phyloP scores from a whole-genome alignment of 768 basidiomycete genomes.

The Punctularia strigosozonata region DNA sequence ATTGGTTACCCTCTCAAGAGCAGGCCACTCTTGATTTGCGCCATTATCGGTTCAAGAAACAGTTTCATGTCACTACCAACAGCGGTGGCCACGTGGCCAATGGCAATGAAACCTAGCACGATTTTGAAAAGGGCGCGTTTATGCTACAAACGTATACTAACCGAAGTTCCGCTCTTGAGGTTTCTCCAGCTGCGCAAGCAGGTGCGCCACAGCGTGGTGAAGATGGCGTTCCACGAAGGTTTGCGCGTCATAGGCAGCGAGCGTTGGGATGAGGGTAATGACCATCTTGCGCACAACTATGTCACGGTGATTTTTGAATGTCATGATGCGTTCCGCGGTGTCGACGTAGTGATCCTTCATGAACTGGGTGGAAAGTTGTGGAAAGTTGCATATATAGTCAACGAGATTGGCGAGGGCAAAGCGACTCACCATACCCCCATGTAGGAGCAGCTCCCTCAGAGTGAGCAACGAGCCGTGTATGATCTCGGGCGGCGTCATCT shows the following conservation, averaged over 20 bases:
- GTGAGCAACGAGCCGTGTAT: constrained; percentile 90
- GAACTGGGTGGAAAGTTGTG: constrained; percentile 36
- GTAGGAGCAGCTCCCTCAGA: constrained; percentile 80
- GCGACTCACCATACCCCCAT: constrained; percentile 80
- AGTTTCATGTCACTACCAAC: constrained; percentile 93
- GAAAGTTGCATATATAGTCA: no score
- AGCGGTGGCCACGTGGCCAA: constrained; percentile 87
- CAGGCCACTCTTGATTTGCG: constrained; percentile 80
- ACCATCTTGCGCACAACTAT: constrained; percentile 85
- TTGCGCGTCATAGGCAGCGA: constrained; percentile 89
- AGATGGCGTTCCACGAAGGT: constrained; percentile 87
- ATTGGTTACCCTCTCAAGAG: constrained; percentile 69
- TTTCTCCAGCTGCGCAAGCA: constrained; percentile 81
- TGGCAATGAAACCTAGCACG: constrained; percentile 78
- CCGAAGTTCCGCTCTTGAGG: constrained; percentile 77
- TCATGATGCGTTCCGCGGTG: constrained; percentile 81
- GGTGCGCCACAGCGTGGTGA: constrained; percentile 88
- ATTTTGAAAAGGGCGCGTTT: background rate
- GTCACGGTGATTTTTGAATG: constrained; percentile 82
- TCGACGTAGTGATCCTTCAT: constrained; percentile 82
- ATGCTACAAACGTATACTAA: constrained; percentile 36
- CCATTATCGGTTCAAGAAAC: constrained; percentile 87
- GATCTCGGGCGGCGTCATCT: constrained; percentile 70
- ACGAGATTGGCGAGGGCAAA: background rate
- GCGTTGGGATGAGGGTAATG: constrained; percentile 88